A percentile compares a stretch with the other conserved stretches of the same genome.
phyloP scores from a whole-genome alignment of 345 rosid genomes.

The Psidium guajava region DNA sequence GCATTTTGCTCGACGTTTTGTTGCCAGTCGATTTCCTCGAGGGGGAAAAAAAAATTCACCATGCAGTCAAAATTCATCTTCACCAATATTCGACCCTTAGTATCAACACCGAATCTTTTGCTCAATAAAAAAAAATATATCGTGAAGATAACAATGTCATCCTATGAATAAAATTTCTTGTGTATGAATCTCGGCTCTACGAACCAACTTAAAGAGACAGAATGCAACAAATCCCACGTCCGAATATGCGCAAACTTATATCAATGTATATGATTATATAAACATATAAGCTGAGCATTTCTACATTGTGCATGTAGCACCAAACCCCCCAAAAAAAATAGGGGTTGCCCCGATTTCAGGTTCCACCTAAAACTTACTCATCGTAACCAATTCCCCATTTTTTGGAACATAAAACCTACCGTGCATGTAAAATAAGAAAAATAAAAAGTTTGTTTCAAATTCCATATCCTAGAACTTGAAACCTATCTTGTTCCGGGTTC shows the following conservation, averaged over 20 bases:
- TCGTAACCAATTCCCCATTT: too few species aligned
- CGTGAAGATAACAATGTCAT: neutral
- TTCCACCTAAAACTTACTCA: too few species aligned
- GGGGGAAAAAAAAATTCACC: fast-evolving
- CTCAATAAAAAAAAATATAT: fast-evolving
- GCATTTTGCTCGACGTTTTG: neutral
- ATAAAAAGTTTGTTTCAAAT: too few species aligned
- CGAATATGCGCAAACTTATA: neutral
- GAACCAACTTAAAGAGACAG: fast-evolving
- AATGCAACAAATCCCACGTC: fast-evolving
- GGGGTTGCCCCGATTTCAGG: too few species aligned
- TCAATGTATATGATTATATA: neutral
- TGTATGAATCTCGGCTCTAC: fast-evolving
- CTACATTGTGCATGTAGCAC: neutral
- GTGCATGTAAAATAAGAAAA: too few species aligned
- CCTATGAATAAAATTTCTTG: neutral
- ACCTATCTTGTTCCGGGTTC: too few species aligned
- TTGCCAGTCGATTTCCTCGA: fast-evolving
- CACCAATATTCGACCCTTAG: neutral
- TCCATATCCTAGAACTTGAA: too few species aligned
- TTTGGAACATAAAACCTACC: too few species aligned
- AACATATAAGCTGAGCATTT: neutral
- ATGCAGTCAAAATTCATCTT: fast-evolving
- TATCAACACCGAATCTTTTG: neutral
- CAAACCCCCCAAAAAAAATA: neutral